Evolutionary conservation across 495 filamentous ascomycete species (phyloP).

Genomic region (Penicillium manginii): DNA sequence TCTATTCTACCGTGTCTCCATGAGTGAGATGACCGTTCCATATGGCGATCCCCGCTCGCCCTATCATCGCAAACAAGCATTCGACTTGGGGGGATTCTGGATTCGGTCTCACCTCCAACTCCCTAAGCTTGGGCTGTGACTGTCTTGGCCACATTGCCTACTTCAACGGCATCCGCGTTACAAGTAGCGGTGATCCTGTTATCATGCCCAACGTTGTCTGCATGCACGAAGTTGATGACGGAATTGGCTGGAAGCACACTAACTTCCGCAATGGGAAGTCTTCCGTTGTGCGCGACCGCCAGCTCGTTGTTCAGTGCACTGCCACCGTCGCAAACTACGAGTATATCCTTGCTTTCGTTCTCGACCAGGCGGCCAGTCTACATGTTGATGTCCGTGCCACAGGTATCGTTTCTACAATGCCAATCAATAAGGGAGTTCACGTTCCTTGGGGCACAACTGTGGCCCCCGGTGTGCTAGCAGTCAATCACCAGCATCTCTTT

Average conservation of each 20-base stretch:
- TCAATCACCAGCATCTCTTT: conserved; percentile 89
- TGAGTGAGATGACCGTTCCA: conserved; percentile 79
- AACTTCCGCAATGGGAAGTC: conserved; percentile 62
- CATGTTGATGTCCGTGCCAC: conserved; percentile 83
- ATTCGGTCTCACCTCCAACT: conserved; percentile 69
- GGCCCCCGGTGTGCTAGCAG: conserved; percentile 77
- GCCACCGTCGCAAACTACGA: conserved; percentile 85
- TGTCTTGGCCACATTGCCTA: conserved; percentile 69
- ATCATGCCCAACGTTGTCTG: conserved; percentile 62
- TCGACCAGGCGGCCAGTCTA: conserved; percentile 80
- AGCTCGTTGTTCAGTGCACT: conserved; percentile 70
- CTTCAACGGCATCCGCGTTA: conserved; percentile 59
- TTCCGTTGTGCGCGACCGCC: conserved; percentile 59
- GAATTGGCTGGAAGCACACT: conserved; percentile 72
- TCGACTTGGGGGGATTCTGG: conserved; percentile 73
- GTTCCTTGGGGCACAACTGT: conserved; percentile 80
- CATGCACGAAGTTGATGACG: conserved; percentile 68
- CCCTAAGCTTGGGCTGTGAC: conserved; percentile 61
- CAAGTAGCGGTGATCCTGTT: conserved; percentile 52
- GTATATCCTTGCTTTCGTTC: conserved; percentile 83
- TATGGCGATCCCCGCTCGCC: conserved; percentile 65
- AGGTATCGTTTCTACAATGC: conserved; percentile 80
- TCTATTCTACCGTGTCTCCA: conserved; percentile 69
- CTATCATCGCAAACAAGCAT: conserved; percentile 67
- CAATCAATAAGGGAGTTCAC: conserved; percentile 60